Base-by-base conservation (phyloP, 2,329 filamentous ascomycete genomes). In the Nemania bipapillata region DNA sequence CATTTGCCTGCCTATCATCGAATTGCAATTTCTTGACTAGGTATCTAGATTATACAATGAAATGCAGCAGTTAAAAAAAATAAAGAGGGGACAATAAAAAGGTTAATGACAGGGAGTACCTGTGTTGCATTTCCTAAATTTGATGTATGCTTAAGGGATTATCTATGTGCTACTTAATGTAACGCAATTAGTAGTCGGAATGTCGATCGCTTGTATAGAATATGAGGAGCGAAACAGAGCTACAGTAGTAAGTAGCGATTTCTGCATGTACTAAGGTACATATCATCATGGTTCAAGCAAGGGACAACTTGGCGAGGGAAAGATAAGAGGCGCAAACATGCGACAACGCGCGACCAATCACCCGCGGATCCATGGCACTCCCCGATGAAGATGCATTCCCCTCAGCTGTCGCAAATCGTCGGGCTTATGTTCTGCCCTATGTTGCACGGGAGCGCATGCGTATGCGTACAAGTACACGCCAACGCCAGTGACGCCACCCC, bases 291-390 rank as follows among this genome's bases (percentile, higher is more conserved):
- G 22, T n/a, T 24, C 22, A 40, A 8, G 61, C 12, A 52, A 47
- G 63, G 35, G 28, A 47, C 20, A 22, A 53, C 28, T 59, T 32
- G 37, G 45, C 35, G 24, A 54, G 35, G 42, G 37, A 45, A 24
- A 63, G 57, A 69, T 66, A 68, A 68, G 66, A 40, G 20, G 42
- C 47, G 52, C 26, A 61, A 54, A 40, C 28, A 30, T 50, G 32
- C 30, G 26, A 61, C 35, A 17, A n/a, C 35, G 7, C 17, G 20
- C 22, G 55, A 49, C 66, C 66, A 68, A 68, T 68, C 66, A 68
- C 30, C 35, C 22, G 42, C 30, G 8, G n/a, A 52, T 45, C 24
- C 28, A 40, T 22, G 26, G 49, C 40, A 40, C 42, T 35, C 52
- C 55, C 20, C 52, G 58, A 17, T 56, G 45, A 42, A 40, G 17